phyloP scores from a whole-genome alignment of 1,139 yeast genomes.

The Diutina siamensis region DNA sequence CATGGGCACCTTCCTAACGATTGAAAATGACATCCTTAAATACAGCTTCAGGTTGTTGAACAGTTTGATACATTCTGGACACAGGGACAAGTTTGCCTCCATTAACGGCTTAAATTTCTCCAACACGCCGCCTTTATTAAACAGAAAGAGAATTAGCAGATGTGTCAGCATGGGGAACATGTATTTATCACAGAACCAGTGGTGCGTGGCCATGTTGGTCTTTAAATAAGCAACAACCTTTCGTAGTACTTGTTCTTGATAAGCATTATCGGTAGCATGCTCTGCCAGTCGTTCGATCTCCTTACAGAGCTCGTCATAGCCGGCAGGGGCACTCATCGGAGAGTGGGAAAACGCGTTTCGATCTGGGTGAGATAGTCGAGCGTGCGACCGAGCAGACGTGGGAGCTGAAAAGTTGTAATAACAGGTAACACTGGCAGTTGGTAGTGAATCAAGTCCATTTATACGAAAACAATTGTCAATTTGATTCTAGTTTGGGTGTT shows the following conservation, averaged over 20 bases:
- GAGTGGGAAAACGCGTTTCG: background rate
- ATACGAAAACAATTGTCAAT: no score
- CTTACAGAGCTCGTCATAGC: constrained; percentile 5
- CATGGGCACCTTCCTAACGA: constrained; percentile 36
- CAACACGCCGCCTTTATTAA: constrained; percentile 32
- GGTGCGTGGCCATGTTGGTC: background rate
- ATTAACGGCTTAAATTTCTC: constrained; percentile 24
- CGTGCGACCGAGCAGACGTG: no score
- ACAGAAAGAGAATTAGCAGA: constrained; percentile 47
- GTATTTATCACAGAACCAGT: constrained; percentile 6
- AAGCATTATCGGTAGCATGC: constrained; percentile 1
- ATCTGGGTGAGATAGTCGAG: no score
- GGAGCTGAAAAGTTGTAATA: no score
- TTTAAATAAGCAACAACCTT: constrained; percentile 4
- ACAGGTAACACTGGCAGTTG: no score
- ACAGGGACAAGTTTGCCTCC: constrained; percentile 26
- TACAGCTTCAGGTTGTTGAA: constrained; percentile 43
- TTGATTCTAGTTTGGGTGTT: no score
- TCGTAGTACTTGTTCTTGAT: constrained; percentile 6
- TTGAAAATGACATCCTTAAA: constrained; percentile 40
- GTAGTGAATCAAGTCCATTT: no score
- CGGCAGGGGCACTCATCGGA: constrained; percentile 6
- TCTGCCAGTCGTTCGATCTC: constrained; percentile 5
- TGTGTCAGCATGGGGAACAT: constrained; percentile 34
- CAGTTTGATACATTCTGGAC: constrained; percentile 39